Evolutionary conservation across 2,329 filamentous ascomycete species (phyloP).

Genomic region (Colletotrichum noveboracense): DNA sequence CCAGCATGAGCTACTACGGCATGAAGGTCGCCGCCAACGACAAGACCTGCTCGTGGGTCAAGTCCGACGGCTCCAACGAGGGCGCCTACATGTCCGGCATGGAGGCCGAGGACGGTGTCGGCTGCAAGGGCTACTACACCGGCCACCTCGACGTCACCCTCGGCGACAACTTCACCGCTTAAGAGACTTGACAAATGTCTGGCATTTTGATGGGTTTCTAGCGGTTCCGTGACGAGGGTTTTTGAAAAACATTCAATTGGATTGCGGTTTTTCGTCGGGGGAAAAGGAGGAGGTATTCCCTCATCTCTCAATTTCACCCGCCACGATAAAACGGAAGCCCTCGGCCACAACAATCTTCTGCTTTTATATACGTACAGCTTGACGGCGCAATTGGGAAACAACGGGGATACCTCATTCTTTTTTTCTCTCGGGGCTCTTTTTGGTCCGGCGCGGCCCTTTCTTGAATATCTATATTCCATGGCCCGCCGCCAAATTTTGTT

Average conservation of each 20-base stretch:
- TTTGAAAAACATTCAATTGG: background rate
- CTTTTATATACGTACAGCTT: background rate
- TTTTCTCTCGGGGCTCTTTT: background rate
- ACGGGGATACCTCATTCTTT: slow-evolving; percentile 7
- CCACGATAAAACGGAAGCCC: slow-evolving; percentile 11
- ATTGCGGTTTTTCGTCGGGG: slow-evolving; percentile 7
- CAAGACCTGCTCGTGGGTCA: slow-evolving; percentile 48
- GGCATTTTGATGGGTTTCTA: background rate
- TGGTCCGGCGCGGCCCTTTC: background rate
- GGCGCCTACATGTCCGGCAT: slow-evolving; percentile 44
- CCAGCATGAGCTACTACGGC: slow-evolving; percentile 33
- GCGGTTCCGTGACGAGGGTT: background rate
- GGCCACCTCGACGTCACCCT: slow-evolving; percentile 35
- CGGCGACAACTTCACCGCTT: slow-evolving; percentile 27
- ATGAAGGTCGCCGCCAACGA: slow-evolving; percentile 43
- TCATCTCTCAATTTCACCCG: background rate
- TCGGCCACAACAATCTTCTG: background rate
- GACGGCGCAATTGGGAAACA: slow-evolving; percentile 9
- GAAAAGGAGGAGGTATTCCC: background rate
- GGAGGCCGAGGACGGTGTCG: slow-evolving; percentile 42
- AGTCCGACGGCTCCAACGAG: slow-evolving; percentile 31
- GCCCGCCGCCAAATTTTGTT: slow-evolving; percentile 2
- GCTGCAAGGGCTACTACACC: slow-evolving; percentile 40
- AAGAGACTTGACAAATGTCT: background rate
- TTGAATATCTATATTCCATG: background rate